A percentile compares a stretch with the other conserved stretches of the same genome.
These are phyloP conservation scores for Tetrapisispora arboricola DNA, from an alignment of 805 yeast genomes.

Conservation along the genomic window DNA sequence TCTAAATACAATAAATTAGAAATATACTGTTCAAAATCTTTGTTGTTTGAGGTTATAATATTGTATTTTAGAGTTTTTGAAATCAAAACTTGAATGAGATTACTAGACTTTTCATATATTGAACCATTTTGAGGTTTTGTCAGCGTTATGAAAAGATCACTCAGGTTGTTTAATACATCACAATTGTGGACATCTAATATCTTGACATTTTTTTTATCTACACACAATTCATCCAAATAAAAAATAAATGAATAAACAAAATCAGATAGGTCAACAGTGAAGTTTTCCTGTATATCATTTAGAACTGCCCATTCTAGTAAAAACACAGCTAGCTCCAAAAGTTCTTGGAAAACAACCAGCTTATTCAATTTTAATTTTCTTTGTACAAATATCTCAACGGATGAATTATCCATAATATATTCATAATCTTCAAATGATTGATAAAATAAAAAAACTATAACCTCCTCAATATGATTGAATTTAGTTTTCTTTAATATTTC, in stretches of 20 bases:
- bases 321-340: constrained; percentile 29
- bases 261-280: constrained; percentile 25
- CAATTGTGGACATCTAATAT: constrained; percentile 28
- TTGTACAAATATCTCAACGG: neutral
- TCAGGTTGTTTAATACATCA: constrained; percentile 12
- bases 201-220: constrained; percentile 19
- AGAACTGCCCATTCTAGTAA: constrained; percentile 29
- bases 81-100: constrained; percentile 28
- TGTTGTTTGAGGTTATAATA: constrained; percentile 5
- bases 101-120: constrained; percentile 23
- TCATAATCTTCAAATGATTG: constrained; percentile 12
- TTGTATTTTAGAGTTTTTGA: constrained; percentile 28
- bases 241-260: constrained; percentile 19
- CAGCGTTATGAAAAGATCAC: constrained; percentile 25
- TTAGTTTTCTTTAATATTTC: constrained; percentile 34
- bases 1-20: constrained; percentile 4
- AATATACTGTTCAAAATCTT: constrained; percentile 14
- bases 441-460: constrained; percentile 39
- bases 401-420: too few species aligned
- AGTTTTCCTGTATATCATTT: constrained; percentile 30
- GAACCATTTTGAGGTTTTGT: constrained; percentile 26
- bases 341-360: constrained; percentile 35
- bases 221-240: constrained; percentile 16
- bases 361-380: neutral
- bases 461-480: constrained; percentile 29